A percentile compares a stretch with the other conserved stretches of the same genome.
phyloP scores from a whole-genome alignment of 2,329 filamentous ascomycete species.

The Thielaviopsis ethacetica region DNA sequence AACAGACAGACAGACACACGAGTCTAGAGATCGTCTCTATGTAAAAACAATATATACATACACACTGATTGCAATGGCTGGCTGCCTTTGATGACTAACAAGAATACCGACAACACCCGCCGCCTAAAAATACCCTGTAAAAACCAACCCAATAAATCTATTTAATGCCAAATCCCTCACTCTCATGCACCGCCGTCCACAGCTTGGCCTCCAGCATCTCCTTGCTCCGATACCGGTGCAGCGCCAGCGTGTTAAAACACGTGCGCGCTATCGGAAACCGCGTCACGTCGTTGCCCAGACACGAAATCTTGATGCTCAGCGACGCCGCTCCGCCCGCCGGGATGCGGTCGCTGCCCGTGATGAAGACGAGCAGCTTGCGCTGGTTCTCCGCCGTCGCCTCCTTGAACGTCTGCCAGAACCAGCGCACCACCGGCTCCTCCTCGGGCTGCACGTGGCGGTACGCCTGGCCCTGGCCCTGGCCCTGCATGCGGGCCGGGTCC shows the following conservation, averaged over 20 bases:
- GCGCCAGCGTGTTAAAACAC: conserved; percentile 72
- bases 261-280: conserved; percentile 76
- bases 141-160: conserved; percentile 25
- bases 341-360: conserved; percentile 81
- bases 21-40: too few relatives aligned
- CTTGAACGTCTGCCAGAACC: conserved; percentile 81
- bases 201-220: conserved; percentile 54
- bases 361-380: conserved; percentile 65
- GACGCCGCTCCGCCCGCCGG: conserved; percentile 75
- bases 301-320: conserved; percentile 58
- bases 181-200: conserved; percentile 77
- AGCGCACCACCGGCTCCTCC: conserved; percentile 50
- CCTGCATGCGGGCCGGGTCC: conserved; percentile 12
- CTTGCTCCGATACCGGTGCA: conserved; percentile 55
- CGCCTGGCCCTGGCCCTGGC: conserved; percentile 28
- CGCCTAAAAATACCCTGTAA: too few relatives aligned
- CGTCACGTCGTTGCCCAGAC: conserved; percentile 55
- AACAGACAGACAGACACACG: too few relatives aligned
- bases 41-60: too few relatives aligned
- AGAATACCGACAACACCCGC: too few relatives aligned
- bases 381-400: conserved; percentile 50
- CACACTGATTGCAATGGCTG: too few relatives aligned
- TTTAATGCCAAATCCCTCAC: conserved; percentile 83
- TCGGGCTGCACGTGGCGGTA: conserved; percentile 15
- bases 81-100: too few relatives aligned